A percentile compares a stretch with the other conserved stretches of the same genome.
Evolutionary conservation across 1,284 basidiomycete genomes (phyloP).

Genomic region (Schizophyllum commune): DNA sequence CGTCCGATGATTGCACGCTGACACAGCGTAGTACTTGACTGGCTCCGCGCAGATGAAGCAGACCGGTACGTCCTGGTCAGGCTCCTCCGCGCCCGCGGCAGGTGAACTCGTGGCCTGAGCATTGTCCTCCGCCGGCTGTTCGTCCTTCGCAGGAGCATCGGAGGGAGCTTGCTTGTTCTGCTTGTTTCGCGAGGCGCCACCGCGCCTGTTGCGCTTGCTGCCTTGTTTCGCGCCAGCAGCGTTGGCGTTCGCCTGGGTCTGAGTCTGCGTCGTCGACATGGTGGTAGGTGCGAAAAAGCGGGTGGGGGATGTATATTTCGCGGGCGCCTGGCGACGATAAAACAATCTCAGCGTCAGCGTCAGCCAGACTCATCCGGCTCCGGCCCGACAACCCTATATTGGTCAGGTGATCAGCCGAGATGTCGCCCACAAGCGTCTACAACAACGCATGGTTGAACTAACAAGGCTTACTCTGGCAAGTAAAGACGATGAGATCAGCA

Average conservation of each 20-base stretch:
- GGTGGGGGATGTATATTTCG: background rate
- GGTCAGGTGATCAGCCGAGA: too few relatives aligned
- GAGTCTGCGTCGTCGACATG: background rate
- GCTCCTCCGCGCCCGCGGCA: slow-evolving; percentile 12
- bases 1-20: slow-evolving; percentile 87
- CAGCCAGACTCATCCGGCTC: background rate
- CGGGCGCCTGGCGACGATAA: background rate
- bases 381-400: too few relatives aligned
- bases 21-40: slow-evolving; percentile 84
- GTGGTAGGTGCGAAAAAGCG: background rate
- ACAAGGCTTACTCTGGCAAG: too few relatives aligned
- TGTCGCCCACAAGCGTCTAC: too few relatives aligned
- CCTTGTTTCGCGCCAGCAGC: background rate
- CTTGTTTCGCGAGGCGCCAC: background rate
- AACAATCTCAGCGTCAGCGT: background rate
- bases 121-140: background rate
- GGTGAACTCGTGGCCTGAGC: background rate
- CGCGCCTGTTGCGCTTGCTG: background rate
- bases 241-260: background rate
- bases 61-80: slow-evolving; percentile 30
- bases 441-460: too few relatives aligned
- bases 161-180: background rate
- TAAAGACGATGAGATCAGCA: too few relatives aligned
- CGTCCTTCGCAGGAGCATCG: background rate
- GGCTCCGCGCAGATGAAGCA: slow-evolving; percentile 98